Evolutionary conservation across 176 grass and related monocot species (phyloP).

Genomic region (Alloteropsis semialata): DNA sequence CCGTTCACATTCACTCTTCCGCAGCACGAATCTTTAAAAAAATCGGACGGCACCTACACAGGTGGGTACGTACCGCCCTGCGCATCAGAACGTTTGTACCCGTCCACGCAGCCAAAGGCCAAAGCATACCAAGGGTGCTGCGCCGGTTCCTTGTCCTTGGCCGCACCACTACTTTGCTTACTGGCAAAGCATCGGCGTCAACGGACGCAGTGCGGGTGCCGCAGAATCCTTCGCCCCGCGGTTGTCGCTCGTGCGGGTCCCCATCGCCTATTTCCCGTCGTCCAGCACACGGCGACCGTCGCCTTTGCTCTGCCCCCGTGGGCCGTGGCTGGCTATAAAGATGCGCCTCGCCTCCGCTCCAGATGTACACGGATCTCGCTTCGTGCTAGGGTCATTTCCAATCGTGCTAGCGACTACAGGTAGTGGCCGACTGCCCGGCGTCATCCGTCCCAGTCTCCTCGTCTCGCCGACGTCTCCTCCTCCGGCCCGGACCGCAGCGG

Average conservation of each 20-base stretch:
- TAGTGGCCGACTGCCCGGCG: background rate
- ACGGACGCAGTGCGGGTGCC: background rate
- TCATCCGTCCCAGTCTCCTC: background rate
- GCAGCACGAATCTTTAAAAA: too few species aligned
- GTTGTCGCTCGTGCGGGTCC: background rate
- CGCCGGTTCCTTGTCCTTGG: conserved; percentile 13
- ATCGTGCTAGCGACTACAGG: background rate
- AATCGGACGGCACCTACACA: too few species aligned
- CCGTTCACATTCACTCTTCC: too few species aligned
- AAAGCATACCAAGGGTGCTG: background rate
- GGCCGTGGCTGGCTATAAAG: conserved; percentile 4
- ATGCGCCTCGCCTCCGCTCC: background rate
- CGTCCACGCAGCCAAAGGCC: background rate
- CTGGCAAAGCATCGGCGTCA: conserved; percentile 11
- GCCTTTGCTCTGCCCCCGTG: background rate
- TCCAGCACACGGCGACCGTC: background rate
- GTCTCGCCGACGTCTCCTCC: background rate
- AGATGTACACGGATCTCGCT: background rate
- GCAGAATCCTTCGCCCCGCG: background rate
- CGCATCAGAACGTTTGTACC: too few species aligned
- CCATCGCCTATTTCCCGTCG: background rate
- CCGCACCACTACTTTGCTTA: background rate
- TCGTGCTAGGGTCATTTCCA: background rate
- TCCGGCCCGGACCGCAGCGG: background rate
- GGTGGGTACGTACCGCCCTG: too few species aligned